These are phyloP conservation scores for Torulaspora indica DNA, from an alignment of 805 yeast genomes.

Conservation along the genomic window DNA sequence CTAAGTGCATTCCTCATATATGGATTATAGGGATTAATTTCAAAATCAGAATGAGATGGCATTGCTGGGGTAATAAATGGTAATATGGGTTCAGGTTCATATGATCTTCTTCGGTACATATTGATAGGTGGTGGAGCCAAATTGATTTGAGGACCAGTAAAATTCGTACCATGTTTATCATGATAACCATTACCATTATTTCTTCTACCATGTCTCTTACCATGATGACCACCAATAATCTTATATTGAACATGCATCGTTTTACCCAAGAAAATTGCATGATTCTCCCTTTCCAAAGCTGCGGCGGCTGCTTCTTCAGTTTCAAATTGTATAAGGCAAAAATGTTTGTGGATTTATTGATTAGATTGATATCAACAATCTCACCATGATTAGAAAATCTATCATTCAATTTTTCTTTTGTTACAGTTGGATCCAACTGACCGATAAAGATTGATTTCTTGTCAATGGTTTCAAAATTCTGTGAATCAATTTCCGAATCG, in stretches of 20 bases:
- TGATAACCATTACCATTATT: constrained; percentile 25
- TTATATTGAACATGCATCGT: constrained; percentile 84
- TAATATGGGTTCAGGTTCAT: constrained; percentile 13
- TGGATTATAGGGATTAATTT: constrained; percentile 16
- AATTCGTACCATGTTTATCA: constrained; percentile 14
- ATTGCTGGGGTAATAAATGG: constrained; percentile 16
- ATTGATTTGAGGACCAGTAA: constrained; percentile 40
- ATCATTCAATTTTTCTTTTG: constrained; percentile 49
- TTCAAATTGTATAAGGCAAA: constrained; percentile 68
- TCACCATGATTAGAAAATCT: constrained; percentile 67
- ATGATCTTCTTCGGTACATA: constrained; percentile 44
- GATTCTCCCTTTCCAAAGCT: constrained; percentile 83
- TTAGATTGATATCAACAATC: constrained; percentile 51
- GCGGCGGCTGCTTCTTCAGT: constrained; percentile 73
- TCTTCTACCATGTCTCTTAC: constrained; percentile 26
- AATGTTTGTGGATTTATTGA: constrained; percentile 46
- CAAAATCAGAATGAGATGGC: constrained; percentile 20
- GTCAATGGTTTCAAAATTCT: constrained; percentile 46
- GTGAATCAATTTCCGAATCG: constrained; percentile 7
- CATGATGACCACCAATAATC: constrained; percentile 41
- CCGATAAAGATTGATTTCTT: constrained; percentile 75
- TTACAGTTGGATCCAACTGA: constrained; percentile 53
- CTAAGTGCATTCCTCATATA: constrained; percentile 21
- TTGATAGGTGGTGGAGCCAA: constrained; percentile 83
- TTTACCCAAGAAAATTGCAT: constrained; percentile 63